These are phyloP conservation scores for Acacia pycnantha DNA, from an alignment of 331 rosid species.

Conservation along the genomic window DNA sequence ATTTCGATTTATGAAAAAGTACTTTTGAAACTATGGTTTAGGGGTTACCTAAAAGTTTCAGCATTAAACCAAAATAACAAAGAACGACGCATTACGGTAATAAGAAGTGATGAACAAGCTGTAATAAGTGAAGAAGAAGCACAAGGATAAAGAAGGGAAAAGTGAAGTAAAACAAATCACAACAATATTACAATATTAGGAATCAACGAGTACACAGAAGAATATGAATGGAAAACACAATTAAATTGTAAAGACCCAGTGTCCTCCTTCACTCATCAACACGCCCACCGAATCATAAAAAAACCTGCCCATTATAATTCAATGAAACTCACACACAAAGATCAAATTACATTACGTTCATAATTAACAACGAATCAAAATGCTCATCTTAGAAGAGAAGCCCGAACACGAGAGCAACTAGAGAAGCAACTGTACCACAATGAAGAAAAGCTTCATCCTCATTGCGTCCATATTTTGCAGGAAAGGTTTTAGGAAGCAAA, in stretches of 20 bases:
- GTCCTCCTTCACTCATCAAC: not conserved
- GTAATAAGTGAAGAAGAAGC: too few relatives aligned
- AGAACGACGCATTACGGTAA: too few relatives aligned
- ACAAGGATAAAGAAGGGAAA: not conserved
- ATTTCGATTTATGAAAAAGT: too few relatives aligned
- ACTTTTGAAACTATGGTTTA: too few relatives aligned
- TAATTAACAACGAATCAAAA: too few relatives aligned
- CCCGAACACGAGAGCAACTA: constrained; percentile 44
- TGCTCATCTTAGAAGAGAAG: constrained; percentile 32
- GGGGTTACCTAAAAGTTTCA: too few relatives aligned
- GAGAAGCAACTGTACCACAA: constrained; percentile 39
- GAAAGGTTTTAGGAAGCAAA: not conserved
- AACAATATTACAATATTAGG: constrained; percentile 6
- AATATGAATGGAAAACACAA: not conserved
- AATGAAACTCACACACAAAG: not conserved
- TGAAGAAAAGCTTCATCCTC: constrained; percentile 45
- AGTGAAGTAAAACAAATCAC: constrained; percentile 17
- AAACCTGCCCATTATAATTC: not conserved
- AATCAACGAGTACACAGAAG: constrained; percentile 33
- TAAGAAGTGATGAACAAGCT: too few relatives aligned
- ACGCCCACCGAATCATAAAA: not conserved
- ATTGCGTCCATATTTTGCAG: constrained; percentile 42
- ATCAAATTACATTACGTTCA: not conserved
- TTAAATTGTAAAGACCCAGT: not conserved
- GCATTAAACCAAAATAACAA: too few relatives aligned